phyloP scores from a whole-genome alignment of 2,329 filamentous ascomycete genomes.

The Hawksworthiomyces lignivorus region DNA sequence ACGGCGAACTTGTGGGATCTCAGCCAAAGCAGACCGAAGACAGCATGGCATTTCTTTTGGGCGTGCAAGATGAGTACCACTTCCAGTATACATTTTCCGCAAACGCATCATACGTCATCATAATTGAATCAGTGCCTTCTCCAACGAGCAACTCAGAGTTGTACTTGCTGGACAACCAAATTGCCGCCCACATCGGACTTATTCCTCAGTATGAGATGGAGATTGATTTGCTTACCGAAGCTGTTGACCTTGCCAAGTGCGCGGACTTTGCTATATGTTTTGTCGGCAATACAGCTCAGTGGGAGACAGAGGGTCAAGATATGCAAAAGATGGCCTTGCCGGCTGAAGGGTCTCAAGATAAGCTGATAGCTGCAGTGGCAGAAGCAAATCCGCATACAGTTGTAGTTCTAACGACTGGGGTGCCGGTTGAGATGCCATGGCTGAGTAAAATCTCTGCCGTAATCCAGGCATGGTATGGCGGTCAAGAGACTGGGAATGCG shows the following conservation, averaged over 20 bases:
- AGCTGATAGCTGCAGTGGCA: constrained; percentile 58
- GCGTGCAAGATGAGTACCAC: constrained; percentile 47
- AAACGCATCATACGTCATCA: constrained; percentile 44
- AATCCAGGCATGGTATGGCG: constrained; percentile 75
- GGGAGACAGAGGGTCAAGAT: constrained; percentile 74
- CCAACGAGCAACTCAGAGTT: constrained; percentile 43
- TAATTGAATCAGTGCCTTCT: constrained; percentile 46
- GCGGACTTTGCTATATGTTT: constrained; percentile 74
- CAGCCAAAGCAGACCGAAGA: constrained; percentile 56
- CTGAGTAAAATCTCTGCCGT: constrained; percentile 48
- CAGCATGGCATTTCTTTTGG: constrained; percentile 52
- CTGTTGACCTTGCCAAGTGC: constrained; percentile 58
- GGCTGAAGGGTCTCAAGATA: constrained; percentile 51
- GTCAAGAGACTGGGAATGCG: constrained; percentile 76
- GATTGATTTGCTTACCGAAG: constrained; percentile 30
- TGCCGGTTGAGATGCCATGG: constrained; percentile 67
- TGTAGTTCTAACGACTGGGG: constrained; percentile 71
- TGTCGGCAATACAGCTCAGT: constrained; percentile 70
- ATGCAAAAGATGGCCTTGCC: constrained; percentile 73
- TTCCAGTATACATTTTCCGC: constrained; percentile 38
- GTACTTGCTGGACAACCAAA: constrained; percentile 46
- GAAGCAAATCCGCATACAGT: constrained; percentile 61
- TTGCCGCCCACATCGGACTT: constrained; percentile 53
- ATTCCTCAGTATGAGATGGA: constrained; percentile 52
- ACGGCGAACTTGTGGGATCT: constrained; percentile 56